Conservation (phyloP, 805 yeast species). For the Maudiozyma bulderi region DNA sequence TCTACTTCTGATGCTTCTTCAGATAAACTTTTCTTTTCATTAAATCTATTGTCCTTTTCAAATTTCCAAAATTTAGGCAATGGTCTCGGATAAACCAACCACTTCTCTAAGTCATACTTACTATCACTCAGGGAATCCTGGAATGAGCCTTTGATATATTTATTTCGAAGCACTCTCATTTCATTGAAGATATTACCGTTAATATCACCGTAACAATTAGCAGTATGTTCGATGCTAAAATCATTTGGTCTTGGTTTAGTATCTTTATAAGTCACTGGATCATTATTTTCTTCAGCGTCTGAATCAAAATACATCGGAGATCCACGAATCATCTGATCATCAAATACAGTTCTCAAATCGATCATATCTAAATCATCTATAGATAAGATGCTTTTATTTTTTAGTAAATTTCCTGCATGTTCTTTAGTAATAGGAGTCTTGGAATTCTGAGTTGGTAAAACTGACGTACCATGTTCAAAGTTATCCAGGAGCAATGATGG, state of each 20-base stretch:
- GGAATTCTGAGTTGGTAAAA: neutral
- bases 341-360: constrained; percentile 21
- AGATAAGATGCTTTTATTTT: constrained; percentile 6
- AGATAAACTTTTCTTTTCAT: constrained; percentile 5
- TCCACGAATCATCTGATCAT: constrained; percentile 26
- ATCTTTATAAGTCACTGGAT: neutral
- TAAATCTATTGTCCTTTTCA: constrained; percentile 24
- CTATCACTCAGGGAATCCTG: constrained; percentile 70
- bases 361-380: constrained; percentile 28
- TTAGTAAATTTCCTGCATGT: neutral
- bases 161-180: constrained; percentile 46
- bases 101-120: constrained; percentile 45
- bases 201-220: neutral
- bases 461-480: neutral
- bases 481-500: neutral
- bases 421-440: constrained; percentile 1
- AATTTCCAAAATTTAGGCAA: constrained; percentile 35
- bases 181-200: constrained; percentile 10
- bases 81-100: constrained; percentile 85
- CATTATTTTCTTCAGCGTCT: constrained; percentile 9
- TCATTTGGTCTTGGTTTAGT: neutral
- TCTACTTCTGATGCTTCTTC: constrained; percentile 1
- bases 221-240: neutral
- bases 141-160: constrained; percentile 51
- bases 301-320: constrained; percentile 25